phyloP scores from a whole-genome alignment of 495 filamentous ascomycete species.

The Aspergillus funiculosus region DNA sequence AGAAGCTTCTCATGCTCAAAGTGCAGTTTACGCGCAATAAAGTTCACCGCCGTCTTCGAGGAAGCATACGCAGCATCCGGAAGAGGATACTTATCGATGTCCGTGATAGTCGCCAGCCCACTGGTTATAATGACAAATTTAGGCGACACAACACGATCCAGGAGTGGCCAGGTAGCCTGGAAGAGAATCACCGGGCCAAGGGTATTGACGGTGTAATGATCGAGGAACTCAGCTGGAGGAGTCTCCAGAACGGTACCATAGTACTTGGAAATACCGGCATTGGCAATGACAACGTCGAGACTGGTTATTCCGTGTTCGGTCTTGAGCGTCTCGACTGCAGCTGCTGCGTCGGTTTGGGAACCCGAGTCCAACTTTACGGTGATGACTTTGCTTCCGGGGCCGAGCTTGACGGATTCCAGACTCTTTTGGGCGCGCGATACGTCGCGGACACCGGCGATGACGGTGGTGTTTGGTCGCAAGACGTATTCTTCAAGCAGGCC shows the following conservation, averaged over 20 bases:
- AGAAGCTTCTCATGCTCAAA: background rate
- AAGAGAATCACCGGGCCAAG: background rate
- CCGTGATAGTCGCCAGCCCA: background rate
- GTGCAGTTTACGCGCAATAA: background rate
- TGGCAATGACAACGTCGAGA: conserved; percentile 4
- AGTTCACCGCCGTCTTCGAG: background rate
- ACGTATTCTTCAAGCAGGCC: background rate
- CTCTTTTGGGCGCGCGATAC: background rate
- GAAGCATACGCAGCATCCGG: background rate
- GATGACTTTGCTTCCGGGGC: background rate
- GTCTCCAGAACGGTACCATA: background rate
- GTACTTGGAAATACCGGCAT: background rate
- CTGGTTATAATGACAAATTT: background rate
- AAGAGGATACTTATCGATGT: background rate
- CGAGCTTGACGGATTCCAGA: background rate
- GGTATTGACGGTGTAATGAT: background rate
- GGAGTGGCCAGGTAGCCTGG: background rate
- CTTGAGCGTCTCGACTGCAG: background rate
- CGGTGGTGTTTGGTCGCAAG: conserved; percentile 4
- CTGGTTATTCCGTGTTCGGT: background rate
- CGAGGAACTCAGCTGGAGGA: background rate
- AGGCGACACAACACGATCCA: background rate
- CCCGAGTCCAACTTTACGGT: conserved; percentile 4
- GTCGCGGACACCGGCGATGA: conserved; percentile 9
- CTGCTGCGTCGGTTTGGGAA: background rate